Conservation (phyloP, 2,329 filamentous ascomycete species). For the Colletotrichum simmondsii region DNA sequence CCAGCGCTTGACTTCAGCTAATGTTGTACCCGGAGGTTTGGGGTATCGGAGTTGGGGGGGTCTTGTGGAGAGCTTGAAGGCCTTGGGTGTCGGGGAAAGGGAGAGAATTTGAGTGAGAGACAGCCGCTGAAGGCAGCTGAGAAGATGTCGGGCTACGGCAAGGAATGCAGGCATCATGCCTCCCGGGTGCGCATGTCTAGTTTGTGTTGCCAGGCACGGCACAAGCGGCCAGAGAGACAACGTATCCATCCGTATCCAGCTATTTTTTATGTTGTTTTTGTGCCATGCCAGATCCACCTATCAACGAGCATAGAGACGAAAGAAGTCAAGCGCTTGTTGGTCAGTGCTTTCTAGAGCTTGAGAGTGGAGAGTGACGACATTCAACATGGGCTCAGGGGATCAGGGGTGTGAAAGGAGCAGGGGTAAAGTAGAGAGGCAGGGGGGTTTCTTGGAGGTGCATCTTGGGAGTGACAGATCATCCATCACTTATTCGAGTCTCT, state of each 20-base stretch:
- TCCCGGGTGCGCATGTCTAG: conserved; percentile 16
- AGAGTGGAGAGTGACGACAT: conserved; percentile 31
- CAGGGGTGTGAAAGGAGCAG: neutral
- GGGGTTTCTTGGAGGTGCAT: neutral
- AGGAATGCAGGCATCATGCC: conserved; percentile 32
- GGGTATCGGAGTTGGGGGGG: neutral
- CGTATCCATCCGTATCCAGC: neutral
- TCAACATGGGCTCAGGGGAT: conserved; percentile 7
- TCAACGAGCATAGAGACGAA: neutral
- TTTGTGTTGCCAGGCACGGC: neutral
- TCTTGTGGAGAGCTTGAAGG: too few species aligned
- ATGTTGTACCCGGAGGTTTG: neutral
- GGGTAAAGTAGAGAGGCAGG: neutral
- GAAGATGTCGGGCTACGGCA: neutral
- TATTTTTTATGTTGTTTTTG: neutral
- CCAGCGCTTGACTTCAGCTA: conserved; percentile 6
- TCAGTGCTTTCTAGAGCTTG: conserved; percentile 10
- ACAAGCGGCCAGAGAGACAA: neutral
- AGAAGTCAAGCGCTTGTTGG: neutral
- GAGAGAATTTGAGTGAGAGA: neutral
- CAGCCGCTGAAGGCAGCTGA: neutral
- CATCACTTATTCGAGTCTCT: neutral
- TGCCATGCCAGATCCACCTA: conserved; percentile 11
- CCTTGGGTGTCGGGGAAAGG: too few species aligned
- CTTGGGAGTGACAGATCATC: neutral